Conservation (phyloP, 1,284 basidiomycete genomes). For the Sanghuangporus sanghuang region DNA sequence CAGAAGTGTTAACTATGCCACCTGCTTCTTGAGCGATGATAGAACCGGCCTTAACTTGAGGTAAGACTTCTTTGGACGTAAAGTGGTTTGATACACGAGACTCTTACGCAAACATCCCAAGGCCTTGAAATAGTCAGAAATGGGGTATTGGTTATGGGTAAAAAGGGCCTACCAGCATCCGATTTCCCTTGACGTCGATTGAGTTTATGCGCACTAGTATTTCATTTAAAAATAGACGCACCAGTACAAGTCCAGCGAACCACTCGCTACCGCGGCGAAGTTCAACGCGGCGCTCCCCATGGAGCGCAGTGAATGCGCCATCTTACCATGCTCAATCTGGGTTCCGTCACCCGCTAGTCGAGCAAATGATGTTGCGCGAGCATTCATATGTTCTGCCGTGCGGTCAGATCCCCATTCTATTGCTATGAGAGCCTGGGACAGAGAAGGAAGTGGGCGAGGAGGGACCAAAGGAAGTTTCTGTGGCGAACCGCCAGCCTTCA, state of each 20-base stretch:
- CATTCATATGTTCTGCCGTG: constrained; percentile 45
- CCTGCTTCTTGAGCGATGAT: constrained; percentile 92
- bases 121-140: constrained; percentile 38
- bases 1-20: constrained; percentile 69
- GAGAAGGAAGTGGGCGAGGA: constrained; percentile 65
- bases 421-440: constrained; percentile 81
- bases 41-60: constrained; percentile 63
- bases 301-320: constrained; percentile 84
- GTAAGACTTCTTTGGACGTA: neutral
- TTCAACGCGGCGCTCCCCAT: constrained; percentile 86
- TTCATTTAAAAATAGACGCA: constrained; percentile 29
- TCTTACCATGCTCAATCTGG: constrained; percentile 63
- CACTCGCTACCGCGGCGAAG: constrained; percentile 79
- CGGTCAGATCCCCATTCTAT: constrained; percentile 94
- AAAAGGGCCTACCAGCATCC: constrained; percentile 64
- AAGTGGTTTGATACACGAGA: neutral
- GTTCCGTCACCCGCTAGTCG: constrained; percentile 73
- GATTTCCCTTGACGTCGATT: constrained; percentile 65
- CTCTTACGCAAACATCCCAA: constrained; percentile 83
- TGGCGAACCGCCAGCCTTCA: constrained; percentile 44
- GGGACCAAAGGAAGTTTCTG: constrained; percentile 67
- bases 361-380: constrained; percentile 70
- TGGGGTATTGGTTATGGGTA: neutral
- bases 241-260: constrained; percentile 82
- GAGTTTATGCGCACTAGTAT: neutral